phyloP scores from a whole-genome alignment of 2,329 filamentous ascomycete genomes.

The Penicillium sp. region DNA sequence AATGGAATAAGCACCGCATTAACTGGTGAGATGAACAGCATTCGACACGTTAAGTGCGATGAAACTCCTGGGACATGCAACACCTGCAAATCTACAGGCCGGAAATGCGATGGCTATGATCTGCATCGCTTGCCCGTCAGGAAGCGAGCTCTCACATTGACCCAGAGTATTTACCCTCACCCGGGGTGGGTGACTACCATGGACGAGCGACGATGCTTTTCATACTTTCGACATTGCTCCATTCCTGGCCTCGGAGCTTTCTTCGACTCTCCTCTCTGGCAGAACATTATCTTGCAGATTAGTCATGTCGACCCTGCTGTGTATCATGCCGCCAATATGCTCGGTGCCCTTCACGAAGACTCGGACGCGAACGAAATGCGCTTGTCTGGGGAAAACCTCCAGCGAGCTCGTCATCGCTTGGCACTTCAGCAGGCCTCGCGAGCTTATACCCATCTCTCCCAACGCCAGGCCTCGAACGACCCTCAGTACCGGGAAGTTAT shows the following conservation, averaged over 20 bases:
- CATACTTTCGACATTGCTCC: slow-evolving; percentile 16
- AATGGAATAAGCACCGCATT: no score
- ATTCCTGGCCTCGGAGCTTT: slow-evolving; percentile 14
- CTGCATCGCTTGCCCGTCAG: slow-evolving; percentile 5
- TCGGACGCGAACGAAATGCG: slow-evolving; percentile 7
- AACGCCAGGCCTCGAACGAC: slow-evolving; percentile 12
- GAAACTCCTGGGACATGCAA: no score
- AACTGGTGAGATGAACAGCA: no score
- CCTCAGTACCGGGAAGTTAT: slow-evolving; percentile 12
- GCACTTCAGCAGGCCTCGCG: slow-evolving; percentile 7
- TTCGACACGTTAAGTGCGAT: no score
- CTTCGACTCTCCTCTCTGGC: slow-evolving; percentile 17
- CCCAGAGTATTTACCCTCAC: background rate
- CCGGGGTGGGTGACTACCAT: slow-evolving; percentile 11
- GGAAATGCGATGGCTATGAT: slow-evolving; percentile 42
- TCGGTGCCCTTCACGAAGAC: slow-evolving; percentile 14
- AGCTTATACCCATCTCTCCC: slow-evolving; percentile 2
- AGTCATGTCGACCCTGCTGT: slow-evolving; percentile 15
- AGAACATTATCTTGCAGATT: slow-evolving; percentile 10
- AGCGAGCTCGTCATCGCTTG: background rate
- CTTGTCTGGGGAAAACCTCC: slow-evolving; percentile 6
- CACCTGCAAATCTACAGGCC: slow-evolving; percentile 28
- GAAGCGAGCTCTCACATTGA: background rate
- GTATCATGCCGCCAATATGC: slow-evolving; percentile 15
- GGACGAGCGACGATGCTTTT: slow-evolving; percentile 21